phyloP scores from a whole-genome alignment of 192 early-diverging fungal species.

The Coemansia guatemalensis region DNA sequence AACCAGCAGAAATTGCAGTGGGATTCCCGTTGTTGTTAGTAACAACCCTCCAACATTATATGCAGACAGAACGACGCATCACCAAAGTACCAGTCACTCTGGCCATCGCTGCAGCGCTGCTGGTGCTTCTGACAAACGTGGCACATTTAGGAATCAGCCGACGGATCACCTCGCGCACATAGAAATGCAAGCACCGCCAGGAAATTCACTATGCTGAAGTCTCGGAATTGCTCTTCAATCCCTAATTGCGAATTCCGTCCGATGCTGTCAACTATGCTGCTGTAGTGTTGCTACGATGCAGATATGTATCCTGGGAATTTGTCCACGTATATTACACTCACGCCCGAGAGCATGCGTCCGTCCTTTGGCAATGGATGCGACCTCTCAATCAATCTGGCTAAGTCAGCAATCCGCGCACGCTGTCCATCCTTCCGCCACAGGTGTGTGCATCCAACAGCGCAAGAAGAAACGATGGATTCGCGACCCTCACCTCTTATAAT shows the following conservation, averaged over 20 bases:
- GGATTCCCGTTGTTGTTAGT: neutral
- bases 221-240: neutral
- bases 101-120: neutral
- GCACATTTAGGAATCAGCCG: neutral
- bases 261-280: neutral
- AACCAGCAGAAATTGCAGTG: neutral
- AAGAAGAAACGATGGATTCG: slow-evolving; percentile 25
- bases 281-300: neutral
- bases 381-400: neutral
- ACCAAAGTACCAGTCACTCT: neutral
- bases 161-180: neutral
- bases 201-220: neutral
- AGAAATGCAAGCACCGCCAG: neutral
- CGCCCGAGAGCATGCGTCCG: neutral
- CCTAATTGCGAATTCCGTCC: neutral
- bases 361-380: slow-evolving; percentile 12
- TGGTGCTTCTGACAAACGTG: neutral
- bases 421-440: neutral
- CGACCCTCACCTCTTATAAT: slow-evolving; percentile 41
- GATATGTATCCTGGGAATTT: neutral
- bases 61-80: neutral
- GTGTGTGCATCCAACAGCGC: neutral
- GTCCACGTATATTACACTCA: neutral
- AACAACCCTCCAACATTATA: neutral
- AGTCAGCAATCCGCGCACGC: neutral